Base-by-base conservation (phyloP, 176 grass and related monocot species). In the Luzula sylvatica region DNA sequence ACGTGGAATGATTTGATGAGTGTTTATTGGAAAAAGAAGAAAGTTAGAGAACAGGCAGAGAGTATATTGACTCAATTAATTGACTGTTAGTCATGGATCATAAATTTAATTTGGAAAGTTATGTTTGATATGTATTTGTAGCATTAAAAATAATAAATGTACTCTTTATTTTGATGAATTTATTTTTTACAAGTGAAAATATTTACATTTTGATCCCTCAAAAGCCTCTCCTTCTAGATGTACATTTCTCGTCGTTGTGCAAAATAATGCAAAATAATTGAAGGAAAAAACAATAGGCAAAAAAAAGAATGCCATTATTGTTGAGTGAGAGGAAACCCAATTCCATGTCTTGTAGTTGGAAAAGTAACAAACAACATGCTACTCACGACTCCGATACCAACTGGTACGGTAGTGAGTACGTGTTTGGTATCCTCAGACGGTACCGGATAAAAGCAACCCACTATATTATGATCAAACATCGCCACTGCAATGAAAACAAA, bases 301-400 rank as follows among this genome's bases (percentile, higher is more conserved):
- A 32, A 35, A 35, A 35, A 35, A 1, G 30, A 35, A 35, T 47
- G 35, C 42, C 7, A 14, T 75, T 70, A 79, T 1, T 65, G 40
- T 57, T 62, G 68, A 51, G 72, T 69, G 7, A 85, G 52, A 11
- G 77, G 68, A 56, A 68, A 88, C 45, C 83, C 80, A 21, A 95
- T 82, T 44, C 73, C 65, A 65, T 85, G 73, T 17, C 50, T 57
- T n/a, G 73, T 82, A 25, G 83, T 78, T 40, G 80, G 80, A 65
- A 95, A 88, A 32, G 66, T 70, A 59, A 82, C 73, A 73, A 95
- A 95, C 16, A 85, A 3, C 62, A 83, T 65, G 55, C 83, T 95
- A 59, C 77, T 63, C 47, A 75, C 46, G 40, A 88, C 53, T 50
- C 77, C 83, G 47, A 95, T 79, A 28, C 20, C 71, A 60, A 85